Evolutionary conservation across 495 filamentous ascomycete species (phyloP), one percentile per base, ranked within the genome.

Genomic region (Cudoniella acicularis): DNA sequence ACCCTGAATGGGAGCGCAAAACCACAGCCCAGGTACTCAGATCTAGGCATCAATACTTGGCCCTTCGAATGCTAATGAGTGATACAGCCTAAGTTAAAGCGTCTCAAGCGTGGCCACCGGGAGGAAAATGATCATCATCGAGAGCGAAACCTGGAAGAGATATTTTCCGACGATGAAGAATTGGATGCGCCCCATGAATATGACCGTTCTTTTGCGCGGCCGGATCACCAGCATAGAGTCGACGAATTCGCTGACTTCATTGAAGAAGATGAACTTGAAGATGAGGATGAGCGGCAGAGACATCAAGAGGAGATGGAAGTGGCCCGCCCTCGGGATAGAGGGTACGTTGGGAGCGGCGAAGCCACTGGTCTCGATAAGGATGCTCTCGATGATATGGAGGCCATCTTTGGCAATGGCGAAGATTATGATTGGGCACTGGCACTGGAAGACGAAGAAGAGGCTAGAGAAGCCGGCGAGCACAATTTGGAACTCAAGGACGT

Each of bases 211-310:
- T 75, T 77, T 23, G 69, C 76, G 58, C 70, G 72, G 30, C 72
- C 79, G 66, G 71, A 81, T 67, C 68, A 50, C 23, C 75, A 70
- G 75, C 64, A 62, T n/a, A 72, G 82, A 48, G 83, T 81, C 22
- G 90, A 96, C 68, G 94, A 98, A 67, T 92, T 98, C 67, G 94
- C 89, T 52, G 94, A 92, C 68, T 98, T 98, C 74, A 98, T 98
- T 66, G 93, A 97, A 65, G 90, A 96, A 60, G 94, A 97, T 63
- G 92, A 88, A 54, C 87, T 92, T 41, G 91, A 91, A 57, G 92
- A 96, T 59, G 91, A 94, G 54, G 90, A 83, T 42, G 83, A 93
- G 63, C 77, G 80, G 18, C 85, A 86, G 51, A 84, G 82, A 46
- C 81, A 89, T 57, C 85, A 87, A 52, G 94, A 97, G 66, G 94